phyloP scores from a whole-genome alignment of 345 rosid species.

The Hibiscus trionum region DNA sequence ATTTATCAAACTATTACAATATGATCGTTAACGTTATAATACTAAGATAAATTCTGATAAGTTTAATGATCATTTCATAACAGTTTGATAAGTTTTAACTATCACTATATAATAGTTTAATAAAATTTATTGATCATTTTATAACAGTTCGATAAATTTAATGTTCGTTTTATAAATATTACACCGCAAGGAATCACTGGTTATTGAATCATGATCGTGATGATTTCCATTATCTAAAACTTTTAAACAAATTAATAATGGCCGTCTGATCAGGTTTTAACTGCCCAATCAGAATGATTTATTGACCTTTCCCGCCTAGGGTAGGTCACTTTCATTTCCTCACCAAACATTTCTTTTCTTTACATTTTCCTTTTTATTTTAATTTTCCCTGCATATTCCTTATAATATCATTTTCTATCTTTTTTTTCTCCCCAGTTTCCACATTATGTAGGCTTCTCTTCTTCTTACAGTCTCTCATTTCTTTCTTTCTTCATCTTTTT shows the following conservation, averaged over 20 bases:
- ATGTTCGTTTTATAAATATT: too few species aligned
- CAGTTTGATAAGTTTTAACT: too few species aligned
- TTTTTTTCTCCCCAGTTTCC: neutral
- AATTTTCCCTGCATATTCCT: conserved; percentile 2
- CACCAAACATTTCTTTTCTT: neutral
- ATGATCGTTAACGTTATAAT: too few species aligned
- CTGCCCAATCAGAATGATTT: conserved; percentile 2
- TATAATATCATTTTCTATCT: neutral
- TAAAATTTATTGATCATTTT: too few species aligned
- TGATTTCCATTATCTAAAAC: neutral
- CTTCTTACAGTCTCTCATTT: neutral
- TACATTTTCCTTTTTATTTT: neutral
- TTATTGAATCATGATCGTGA: neutral
- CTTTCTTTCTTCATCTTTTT: too few species aligned
- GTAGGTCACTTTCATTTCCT: neutral
- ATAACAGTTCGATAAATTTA: too few species aligned
- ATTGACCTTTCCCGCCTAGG: neutral
- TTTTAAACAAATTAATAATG: neutral
- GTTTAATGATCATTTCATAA: too few species aligned
- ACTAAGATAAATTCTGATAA: too few species aligned
- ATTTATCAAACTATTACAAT: too few species aligned
- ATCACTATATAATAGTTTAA: too few species aligned
- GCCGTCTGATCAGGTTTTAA: neutral
- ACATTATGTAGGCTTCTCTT: conserved; percentile 1
- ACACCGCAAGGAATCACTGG: too few species aligned